phyloP scores from a whole-genome alignment of 495 filamentous ascomycete species.

The Bryoglossum gracile region DNA sequence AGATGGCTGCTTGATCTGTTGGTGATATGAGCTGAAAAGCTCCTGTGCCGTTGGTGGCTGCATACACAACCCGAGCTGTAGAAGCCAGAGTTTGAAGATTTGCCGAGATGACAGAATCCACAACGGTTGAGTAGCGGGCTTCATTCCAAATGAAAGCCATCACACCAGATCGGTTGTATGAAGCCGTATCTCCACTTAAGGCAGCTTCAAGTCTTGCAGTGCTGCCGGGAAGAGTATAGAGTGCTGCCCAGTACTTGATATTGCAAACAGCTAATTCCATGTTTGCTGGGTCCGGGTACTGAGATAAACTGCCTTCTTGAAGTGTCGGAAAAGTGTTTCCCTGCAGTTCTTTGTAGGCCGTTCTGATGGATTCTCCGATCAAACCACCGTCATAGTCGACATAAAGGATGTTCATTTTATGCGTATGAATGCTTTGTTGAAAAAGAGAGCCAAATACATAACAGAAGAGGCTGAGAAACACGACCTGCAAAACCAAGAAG shows the following conservation, averaged over 20 bases:
- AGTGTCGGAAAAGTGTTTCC: slow-evolving; percentile 35
- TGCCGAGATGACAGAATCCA: slow-evolving; percentile 29
- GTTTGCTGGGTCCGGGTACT: slow-evolving; percentile 24
- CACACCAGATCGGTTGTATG: slow-evolving; percentile 34
- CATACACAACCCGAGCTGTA: slow-evolving; percentile 33
- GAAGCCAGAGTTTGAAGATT: slow-evolving; percentile 29
- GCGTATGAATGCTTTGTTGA: slow-evolving; percentile 31
- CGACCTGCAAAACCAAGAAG: slow-evolving; percentile 28
- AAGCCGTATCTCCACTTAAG: slow-evolving; percentile 25
- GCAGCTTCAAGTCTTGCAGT: slow-evolving; percentile 32
- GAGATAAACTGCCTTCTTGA: slow-evolving; percentile 24
- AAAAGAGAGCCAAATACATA: slow-evolving; percentile 43
- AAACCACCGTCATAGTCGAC: slow-evolving; percentile 47
- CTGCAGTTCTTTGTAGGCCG: slow-evolving; percentile 35
- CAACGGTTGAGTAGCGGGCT: slow-evolving; percentile 39
- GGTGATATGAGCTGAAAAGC: slow-evolving; percentile 22
- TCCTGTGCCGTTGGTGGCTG: slow-evolving; percentile 26
- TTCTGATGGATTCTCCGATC: slow-evolving; percentile 35
- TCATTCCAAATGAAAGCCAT: slow-evolving; percentile 45
- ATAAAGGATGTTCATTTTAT: slow-evolving; percentile 38
- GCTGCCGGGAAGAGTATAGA: slow-evolving; percentile 34
- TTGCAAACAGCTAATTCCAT: slow-evolving; percentile 35
- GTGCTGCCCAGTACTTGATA: slow-evolving; percentile 39
- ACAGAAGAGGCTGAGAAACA: slow-evolving; percentile 40
- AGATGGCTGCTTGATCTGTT: slow-evolving; percentile 28